Conservation (phyloP, 371 early-diverging fungal genomes). For the Saksenaea oblongispora region DNA sequence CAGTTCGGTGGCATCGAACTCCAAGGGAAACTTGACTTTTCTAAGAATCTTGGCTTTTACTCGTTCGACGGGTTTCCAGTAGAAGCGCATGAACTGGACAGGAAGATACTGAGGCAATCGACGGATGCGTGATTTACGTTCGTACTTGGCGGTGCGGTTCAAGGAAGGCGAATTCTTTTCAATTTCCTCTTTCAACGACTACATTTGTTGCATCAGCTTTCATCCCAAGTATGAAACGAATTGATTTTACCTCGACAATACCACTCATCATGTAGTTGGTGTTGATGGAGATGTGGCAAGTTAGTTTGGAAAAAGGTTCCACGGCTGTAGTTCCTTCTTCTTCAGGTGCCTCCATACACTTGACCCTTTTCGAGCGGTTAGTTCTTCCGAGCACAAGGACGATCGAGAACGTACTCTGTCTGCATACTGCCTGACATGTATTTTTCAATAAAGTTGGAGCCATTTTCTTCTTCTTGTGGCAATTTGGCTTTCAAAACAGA, state of each 20-base stretch:
- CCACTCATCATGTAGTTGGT: constrained; percentile 74
- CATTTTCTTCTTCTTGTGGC: constrained; percentile 52
- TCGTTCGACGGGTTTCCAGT: constrained; percentile 88
- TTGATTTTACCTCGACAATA: constrained; percentile 45
- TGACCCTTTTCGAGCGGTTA: constrained; percentile 39
- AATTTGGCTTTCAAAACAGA: constrained; percentile 67
- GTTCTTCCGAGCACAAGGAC: too few species aligned
- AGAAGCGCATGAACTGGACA: constrained; percentile 92
- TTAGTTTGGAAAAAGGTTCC: constrained; percentile 80
- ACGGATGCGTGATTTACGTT: constrained; percentile 73
- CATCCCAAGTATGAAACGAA: too few species aligned
- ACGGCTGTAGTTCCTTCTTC: constrained; percentile 63
- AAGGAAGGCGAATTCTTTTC: constrained; percentile 90
- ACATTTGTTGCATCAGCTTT: too few species aligned
- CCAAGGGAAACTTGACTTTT: constrained; percentile 92
- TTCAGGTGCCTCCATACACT: constrained; percentile 81
- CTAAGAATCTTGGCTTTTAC: constrained; percentile 91
- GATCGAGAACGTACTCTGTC: constrained; percentile 42
- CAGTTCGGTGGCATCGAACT: constrained; percentile 84
- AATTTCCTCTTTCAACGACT: constrained; percentile 73
- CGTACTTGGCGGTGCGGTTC: constrained; percentile 77
- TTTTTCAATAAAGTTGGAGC: constrained; percentile 75
- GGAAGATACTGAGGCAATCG: constrained; percentile 91
- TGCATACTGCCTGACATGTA: constrained; percentile 84
- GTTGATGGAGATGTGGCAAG: constrained; percentile 78